These are phyloP conservation scores for Myxozyma sirexii DNA, from an alignment of 805 yeast species.

Conservation along the genomic window DNA sequence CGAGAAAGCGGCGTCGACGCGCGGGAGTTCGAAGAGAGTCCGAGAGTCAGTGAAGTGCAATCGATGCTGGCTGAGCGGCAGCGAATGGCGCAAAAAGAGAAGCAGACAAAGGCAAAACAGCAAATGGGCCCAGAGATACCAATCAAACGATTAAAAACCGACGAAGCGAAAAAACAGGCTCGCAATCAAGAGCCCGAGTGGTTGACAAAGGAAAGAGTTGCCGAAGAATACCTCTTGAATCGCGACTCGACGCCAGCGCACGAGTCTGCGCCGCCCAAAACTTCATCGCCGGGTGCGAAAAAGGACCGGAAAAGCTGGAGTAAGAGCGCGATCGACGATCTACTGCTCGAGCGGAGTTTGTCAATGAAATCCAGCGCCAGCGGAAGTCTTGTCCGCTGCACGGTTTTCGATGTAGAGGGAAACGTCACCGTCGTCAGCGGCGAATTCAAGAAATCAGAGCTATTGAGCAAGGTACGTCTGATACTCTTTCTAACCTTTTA, in stretches of 20 bases:
- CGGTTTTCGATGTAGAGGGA: slow-evolving; percentile 74
- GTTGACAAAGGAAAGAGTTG: background rate
- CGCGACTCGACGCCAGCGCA: background rate
- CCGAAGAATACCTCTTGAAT: slow-evolving; percentile 1
- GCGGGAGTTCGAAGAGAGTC: background rate
- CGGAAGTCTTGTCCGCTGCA: slow-evolving; percentile 52
- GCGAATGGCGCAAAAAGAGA: background rate
- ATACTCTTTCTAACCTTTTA: background rate
- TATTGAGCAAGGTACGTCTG: slow-evolving; percentile 54
- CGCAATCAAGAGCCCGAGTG: background rate
- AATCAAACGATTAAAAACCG: background rate
- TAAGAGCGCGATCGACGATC: slow-evolving; percentile 22
- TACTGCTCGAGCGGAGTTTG: slow-evolving; percentile 26
- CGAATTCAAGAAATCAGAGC: slow-evolving; percentile 71
- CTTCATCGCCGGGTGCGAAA: background rate
- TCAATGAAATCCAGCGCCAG: slow-evolving; percentile 23
- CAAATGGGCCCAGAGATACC: background rate
- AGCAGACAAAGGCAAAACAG: background rate
- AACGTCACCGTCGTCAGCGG: slow-evolving; percentile 68
- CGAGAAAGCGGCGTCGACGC: background rate
- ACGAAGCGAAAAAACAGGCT: background rate
- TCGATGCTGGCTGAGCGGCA: background rate
- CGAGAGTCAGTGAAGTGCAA: background rate
- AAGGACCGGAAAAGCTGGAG: slow-evolving; percentile 5
- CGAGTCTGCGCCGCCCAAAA: background rate